phyloP scores from a whole-genome alignment of 2,329 filamentous ascomycete species.

The Fusarium palustre region DNA sequence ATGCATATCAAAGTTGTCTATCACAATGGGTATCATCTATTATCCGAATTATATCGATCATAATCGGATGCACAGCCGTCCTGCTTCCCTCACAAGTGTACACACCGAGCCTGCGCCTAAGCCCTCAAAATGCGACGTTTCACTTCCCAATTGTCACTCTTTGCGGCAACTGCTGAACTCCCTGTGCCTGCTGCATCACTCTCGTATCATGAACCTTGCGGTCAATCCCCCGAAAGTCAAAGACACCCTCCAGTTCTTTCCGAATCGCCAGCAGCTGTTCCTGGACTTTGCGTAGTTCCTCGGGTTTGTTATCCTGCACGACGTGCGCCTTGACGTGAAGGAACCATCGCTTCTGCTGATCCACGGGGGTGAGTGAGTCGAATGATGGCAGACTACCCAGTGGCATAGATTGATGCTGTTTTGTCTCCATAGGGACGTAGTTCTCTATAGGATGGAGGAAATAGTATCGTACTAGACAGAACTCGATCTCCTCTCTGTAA shows the following conservation, averaged over 20 bases:
- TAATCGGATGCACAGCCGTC: background rate
- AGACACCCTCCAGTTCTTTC: slow-evolving; percentile 62
- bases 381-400: slow-evolving; percentile 57
- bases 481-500: slow-evolving; percentile 66
- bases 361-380: slow-evolving; percentile 60
- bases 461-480: slow-evolving; percentile 63
- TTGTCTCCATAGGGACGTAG: slow-evolving; percentile 50
- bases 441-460: slow-evolving; percentile 52
- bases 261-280: slow-evolving; percentile 62
- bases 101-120: background rate
- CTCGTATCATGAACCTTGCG: slow-evolving; percentile 66
- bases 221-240: slow-evolving; percentile 65
- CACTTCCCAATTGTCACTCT: slow-evolving; percentile 53
- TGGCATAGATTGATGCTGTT: slow-evolving; percentile 32
- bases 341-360: slow-evolving; percentile 65
- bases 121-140: background rate
- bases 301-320: slow-evolving; percentile 67
- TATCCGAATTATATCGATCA: background rate
- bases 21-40: slow-evolving; percentile 33
- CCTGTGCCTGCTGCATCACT: slow-evolving; percentile 54
- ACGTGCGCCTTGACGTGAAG: slow-evolving; percentile 66
- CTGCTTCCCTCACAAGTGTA: rapidly evolving
- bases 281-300: slow-evolving; percentile 66
- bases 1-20: slow-evolving; percentile 4
- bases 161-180: slow-evolving; percentile 55